phyloP scores from a whole-genome alignment of 2,329 filamentous ascomycete species.

The Sphaerulina populicola region DNA sequence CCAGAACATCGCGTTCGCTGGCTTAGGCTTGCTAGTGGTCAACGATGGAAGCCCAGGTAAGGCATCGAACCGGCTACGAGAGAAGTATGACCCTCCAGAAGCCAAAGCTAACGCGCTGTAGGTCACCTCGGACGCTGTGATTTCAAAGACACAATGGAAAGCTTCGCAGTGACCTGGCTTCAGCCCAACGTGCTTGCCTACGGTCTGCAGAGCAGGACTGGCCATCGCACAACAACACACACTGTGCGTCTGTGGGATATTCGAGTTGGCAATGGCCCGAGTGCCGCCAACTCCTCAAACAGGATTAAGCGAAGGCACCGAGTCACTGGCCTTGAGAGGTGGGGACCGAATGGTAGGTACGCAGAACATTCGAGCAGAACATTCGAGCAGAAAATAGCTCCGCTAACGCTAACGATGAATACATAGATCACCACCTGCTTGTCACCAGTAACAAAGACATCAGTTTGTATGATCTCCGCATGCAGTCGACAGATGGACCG shows the following conservation, averaged over 20 bases:
- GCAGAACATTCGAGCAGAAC: background rate
- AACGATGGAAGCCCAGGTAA: background rate
- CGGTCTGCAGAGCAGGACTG: slow-evolving; percentile 1
- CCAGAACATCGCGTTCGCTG: slow-evolving; percentile 4
- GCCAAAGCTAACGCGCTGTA: background rate
- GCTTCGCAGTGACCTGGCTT: slow-evolving; percentile 13
- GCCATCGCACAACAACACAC: slow-evolving; percentile 2
- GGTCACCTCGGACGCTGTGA: background rate
- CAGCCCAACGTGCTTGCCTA: slow-evolving; percentile 10
- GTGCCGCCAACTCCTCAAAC: background rate
- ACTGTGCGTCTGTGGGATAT: slow-evolving; percentile 16
- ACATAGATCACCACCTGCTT: slow-evolving; percentile 12
- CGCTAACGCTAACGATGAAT: background rate
- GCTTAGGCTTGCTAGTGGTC: background rate
- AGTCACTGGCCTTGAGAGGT: slow-evolving; percentile 10
- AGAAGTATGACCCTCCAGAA: background rate
- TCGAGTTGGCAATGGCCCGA: background rate
- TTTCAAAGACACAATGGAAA: slow-evolving; percentile 6
- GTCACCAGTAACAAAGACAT: slow-evolving; percentile 17
- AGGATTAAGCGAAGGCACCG: slow-evolving; percentile 7
- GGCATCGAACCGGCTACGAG: background rate
- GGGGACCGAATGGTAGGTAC: slow-evolving; percentile 1
- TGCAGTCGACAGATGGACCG: background rate
- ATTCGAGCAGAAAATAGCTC: background rate
- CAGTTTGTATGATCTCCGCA: slow-evolving; percentile 18